Conservation (phyloP, 306 rosid genomes). For the Cucumis cinereus region DNA sequence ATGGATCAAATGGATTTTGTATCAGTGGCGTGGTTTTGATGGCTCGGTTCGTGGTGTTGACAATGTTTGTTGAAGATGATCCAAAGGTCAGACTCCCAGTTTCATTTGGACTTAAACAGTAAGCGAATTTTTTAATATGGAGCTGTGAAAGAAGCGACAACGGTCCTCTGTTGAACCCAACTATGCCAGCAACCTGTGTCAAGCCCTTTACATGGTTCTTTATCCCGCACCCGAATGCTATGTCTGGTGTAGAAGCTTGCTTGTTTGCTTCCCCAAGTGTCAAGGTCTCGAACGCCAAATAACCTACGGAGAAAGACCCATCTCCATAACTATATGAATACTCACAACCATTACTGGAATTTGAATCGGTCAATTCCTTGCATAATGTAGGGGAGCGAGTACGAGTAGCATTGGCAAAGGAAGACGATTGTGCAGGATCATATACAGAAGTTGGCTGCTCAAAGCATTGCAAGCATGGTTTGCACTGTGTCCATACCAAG, state of each 20-base stretch:
- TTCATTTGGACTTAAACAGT: constrained; percentile 49
- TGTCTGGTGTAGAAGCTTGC: background rate
- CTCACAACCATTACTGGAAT: constrained; percentile 38
- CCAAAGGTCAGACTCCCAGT: constrained; percentile 44
- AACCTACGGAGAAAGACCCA: constrained; percentile 44
- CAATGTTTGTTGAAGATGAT: constrained; percentile 18
- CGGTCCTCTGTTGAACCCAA: constrained; percentile 63
- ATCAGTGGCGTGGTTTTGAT: constrained; percentile 33
- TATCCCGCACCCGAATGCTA: constrained; percentile 64
- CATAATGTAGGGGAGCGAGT: constrained; percentile 34
- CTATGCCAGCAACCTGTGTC: constrained; percentile 54
- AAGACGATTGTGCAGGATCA: constrained; percentile 39
- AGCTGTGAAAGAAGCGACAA: constrained; percentile 66
- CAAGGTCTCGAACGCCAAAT: constrained; percentile 55
- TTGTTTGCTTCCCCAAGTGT: constrained; percentile 27
- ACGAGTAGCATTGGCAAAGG: constrained; percentile 40
- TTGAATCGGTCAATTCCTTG: constrained; percentile 31
- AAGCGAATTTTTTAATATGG: constrained; percentile 47
- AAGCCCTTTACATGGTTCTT: constrained; percentile 65
- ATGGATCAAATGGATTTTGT: constrained; percentile 43
- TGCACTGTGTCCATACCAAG: constrained; percentile 73
- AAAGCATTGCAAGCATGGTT: constrained; percentile 52
- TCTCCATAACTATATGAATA: constrained; percentile 57
- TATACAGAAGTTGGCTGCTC: constrained; percentile 53
- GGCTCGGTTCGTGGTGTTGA: background rate